Evolutionary conservation across 805 yeast species (phyloP), one percentile per base, ranked within the genome.

Genomic region (Ogataea pilisensis): DNA sequence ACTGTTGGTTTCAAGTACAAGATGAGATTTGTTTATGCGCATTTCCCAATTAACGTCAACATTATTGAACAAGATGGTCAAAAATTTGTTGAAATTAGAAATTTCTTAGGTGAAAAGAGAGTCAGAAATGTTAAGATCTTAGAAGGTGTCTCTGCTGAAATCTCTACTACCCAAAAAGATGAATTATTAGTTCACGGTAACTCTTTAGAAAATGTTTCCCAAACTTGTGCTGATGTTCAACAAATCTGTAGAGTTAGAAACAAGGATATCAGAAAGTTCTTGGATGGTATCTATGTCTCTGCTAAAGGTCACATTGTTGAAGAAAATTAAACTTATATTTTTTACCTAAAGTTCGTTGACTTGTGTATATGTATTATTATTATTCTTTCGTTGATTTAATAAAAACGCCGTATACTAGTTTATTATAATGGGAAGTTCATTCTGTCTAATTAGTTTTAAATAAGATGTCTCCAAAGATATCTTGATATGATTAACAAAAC

Each of bases 191-290:
- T 93, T 61, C 68, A 80, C 55, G 99, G 99, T 76, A 90, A 88
- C 93, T 91, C 97, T 50, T 78, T 88, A 61, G 97, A 91, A 77
- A 86, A 81, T 66, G 99, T 91, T 60, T 93, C 98, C 55, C 99
- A 91, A 78, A 85, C 89, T 68, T 93, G 95, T 73, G 99, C 99
- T 66, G 96, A 89, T 69, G 80, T 93, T 64, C 96, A 91, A 76
- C 98, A 91, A 79, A 80, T 80, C 73, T 89, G 97, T 81, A 82
- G 95, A 73, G 98, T 89, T 69, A 86, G 96, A 81, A 91, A 91
- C 93, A 93, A 93, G 91, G 99, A 91, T 93, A 91, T 93, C 91
- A 87, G 99, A 78, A 91, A 91, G 82, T 91, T 91, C 83, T 85
- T 93, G 81, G 99, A 95, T 75, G 99, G 99, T 89, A 90, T 91